Percentiles rank a stretch among this genome's conserved stretches.
phyloP scores from a whole-genome alignment of 495 filamentous ascomycete species.

The Penicillium riverlandense region DNA sequence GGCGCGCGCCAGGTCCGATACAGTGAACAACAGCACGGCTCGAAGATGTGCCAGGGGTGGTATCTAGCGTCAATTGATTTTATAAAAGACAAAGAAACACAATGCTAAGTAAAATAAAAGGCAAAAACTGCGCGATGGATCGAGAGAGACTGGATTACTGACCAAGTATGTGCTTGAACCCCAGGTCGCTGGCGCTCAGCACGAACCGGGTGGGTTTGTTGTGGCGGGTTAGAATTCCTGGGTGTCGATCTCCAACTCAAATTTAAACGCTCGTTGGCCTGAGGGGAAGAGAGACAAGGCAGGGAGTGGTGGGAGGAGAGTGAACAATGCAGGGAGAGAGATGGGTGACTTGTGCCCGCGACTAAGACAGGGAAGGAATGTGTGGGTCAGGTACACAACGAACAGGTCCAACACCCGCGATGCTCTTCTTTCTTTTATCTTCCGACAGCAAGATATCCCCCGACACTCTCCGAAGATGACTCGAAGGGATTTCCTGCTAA shows the following conservation, averaged over 20 bases:
- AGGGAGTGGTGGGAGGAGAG: not conserved
- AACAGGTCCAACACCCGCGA: not conserved
- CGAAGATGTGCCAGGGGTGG: not conserved
- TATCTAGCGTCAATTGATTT: conserved; percentile 5
- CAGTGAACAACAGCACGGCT: not conserved
- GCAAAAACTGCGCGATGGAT: not conserved
- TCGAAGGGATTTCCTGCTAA: not conserved
- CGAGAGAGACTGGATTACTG: conserved; percentile 3
- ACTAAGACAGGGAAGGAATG: conserved; percentile 4
- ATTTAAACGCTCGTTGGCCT: not conserved
- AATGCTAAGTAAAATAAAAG: not conserved
- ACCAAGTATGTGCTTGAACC: conserved; percentile 16
- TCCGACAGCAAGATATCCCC: not conserved
- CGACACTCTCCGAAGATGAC: not conserved
- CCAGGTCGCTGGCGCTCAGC: not conserved
- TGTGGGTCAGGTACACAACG: conserved; percentile 4
- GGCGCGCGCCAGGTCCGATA: conserved; percentile 1
- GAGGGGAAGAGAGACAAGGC: not conserved
- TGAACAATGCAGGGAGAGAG: conserved; percentile 17
- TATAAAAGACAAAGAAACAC: conserved; percentile 4
- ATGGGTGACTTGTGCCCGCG: not conserved
- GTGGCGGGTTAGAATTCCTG: conserved; percentile 13
- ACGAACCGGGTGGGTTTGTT: conserved; percentile 5
- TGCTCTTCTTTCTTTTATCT: not conserved
- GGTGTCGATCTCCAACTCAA: conserved; percentile 10